A percentile compares a stretch with the other conserved stretches of the same genome.
Conservation (phyloP, 805 yeast species). For the Yamadazyma ubonensis region DNA sequence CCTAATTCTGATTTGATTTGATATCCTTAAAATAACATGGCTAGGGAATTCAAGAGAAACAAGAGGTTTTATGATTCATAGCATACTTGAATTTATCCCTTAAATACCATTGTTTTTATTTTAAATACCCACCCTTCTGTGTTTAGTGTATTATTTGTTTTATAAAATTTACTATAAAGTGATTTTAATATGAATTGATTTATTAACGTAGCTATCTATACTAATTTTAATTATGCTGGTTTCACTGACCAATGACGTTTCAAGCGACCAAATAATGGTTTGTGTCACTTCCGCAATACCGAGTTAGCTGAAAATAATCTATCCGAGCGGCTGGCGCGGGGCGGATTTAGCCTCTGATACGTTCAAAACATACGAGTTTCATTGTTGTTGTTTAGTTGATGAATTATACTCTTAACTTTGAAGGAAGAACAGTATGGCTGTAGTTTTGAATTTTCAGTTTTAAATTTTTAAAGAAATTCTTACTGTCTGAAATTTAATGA, state of each 20-base stretch:
- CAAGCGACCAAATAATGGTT: not conserved
- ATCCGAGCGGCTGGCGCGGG: not conserved
- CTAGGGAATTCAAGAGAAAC: not conserved
- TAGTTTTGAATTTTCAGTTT: no score
- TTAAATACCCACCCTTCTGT: constrained; percentile 9
- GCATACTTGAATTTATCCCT: not conserved
- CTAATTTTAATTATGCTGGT: not conserved
- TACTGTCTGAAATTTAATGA: not conserved
- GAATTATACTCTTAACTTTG: no score
- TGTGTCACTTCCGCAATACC: not conserved
- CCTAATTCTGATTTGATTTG: constrained; percentile 40
- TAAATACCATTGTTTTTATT: constrained; percentile 1
- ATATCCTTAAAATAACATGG: constrained; percentile 3
- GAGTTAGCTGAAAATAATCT: not conserved
- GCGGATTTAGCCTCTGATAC: no score
- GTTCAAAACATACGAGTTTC: no score
- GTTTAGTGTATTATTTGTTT: constrained; percentile 13
- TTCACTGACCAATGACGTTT: not conserved
- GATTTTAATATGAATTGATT: constrained; percentile 1
- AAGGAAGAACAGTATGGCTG: no score
- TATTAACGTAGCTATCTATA: not conserved
- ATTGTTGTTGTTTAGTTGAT: no score
- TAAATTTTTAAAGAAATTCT: no score
- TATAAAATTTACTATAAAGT: constrained; percentile 7
- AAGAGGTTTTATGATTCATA: not conserved